phyloP scores from a whole-genome alignment of 1,284 basidiomycete species.

The Fomitopsis pinicola region DNA sequence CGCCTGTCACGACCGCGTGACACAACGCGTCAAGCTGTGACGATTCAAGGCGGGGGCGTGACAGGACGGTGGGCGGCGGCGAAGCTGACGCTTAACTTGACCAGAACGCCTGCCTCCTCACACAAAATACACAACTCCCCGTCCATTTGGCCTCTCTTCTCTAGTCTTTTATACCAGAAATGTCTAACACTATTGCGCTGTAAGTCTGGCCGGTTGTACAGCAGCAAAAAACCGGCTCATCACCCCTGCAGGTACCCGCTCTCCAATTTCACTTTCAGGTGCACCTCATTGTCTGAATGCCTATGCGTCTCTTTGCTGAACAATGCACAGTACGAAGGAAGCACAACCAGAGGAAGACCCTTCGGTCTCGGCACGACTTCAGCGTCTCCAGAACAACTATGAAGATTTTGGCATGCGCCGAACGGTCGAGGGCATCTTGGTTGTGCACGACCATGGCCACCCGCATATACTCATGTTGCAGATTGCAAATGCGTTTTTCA shows the following conservation, averaged over 20 bases:
- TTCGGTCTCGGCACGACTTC: conserved; percentile 85
- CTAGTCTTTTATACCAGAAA: background rate
- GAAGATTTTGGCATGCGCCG: conserved; percentile 93
- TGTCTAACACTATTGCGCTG: background rate
- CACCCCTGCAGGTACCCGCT: conserved; percentile 59
- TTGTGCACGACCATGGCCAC: conserved; percentile 93
- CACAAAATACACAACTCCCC: too few species aligned
- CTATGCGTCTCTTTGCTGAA: background rate
- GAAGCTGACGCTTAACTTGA: too few species aligned
- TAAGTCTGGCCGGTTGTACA: background rate
- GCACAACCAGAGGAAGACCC: conserved; percentile 96
- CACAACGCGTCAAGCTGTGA: too few species aligned
- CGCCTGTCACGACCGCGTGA: too few species aligned
- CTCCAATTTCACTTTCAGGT: conserved; percentile 89
- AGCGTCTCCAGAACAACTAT: conserved; percentile 93
- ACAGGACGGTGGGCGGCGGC: too few species aligned
- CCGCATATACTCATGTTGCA: conserved; percentile 97
- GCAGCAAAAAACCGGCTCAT: background rate
- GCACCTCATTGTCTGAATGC: conserved; percentile 3
- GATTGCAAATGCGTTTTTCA: conserved; percentile 98
- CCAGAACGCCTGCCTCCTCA: too few species aligned
- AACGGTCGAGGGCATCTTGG: conserved; percentile 94
- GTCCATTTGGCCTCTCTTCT: too few species aligned
- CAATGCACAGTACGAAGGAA: conserved; percentile 74
- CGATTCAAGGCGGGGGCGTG: too few species aligned